Evolutionary conservation across 371 early-diverging fungal species (phyloP), one percentile per base, ranked within the genome.

Genomic region (Sporodiniella umbellata): DNA sequence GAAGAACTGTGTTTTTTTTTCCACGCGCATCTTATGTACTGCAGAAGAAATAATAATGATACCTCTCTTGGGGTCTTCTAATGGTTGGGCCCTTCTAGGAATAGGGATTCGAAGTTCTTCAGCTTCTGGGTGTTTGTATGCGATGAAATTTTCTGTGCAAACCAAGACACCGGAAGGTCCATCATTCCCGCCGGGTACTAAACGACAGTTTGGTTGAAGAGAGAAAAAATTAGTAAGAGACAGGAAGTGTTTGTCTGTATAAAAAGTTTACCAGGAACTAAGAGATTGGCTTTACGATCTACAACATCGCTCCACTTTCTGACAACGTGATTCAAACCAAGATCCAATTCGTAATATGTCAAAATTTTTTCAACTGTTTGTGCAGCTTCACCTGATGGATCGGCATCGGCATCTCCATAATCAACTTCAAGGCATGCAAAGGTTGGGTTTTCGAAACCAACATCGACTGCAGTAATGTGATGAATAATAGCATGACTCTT

Each of bases 101-200:
- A 96, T 92, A 30, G 92, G 89, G 4, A 93, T 87, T 14, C 87
- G 80, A 37, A 74, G 72, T 24, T 86, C 79, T 10, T 82, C 75
- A 57, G 77, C 70, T 28, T 81, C 86, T 50, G 84, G 87, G 64
- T 95, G 93, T 37, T 74, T 76, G 77, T 93, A 99, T 1, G 94
- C 82, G 28, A 99, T 88, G 31, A 70, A 86, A 51, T 93, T 88
- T 54, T 92, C 95, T 4, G 90, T 80, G 71, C 97, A 97, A 14
- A 96, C 97, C 18, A 99, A 72, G 4, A 99, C 98, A 51, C 99
- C 99, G 10, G 90, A 88, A 17, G 99, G 98, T 10, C 99, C 99
- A 70, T 96, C 98, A 17, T 70, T 78, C 18, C 95, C 96, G 35
- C 98, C 97, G 30, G 96, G 95, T 17, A 90, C 83, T 85, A 42